Percentiles rank a stretch among this genome's conserved stretches.
Conservation (phyloP, 805 yeast species). For the Starmerella roubikii region DNA sequence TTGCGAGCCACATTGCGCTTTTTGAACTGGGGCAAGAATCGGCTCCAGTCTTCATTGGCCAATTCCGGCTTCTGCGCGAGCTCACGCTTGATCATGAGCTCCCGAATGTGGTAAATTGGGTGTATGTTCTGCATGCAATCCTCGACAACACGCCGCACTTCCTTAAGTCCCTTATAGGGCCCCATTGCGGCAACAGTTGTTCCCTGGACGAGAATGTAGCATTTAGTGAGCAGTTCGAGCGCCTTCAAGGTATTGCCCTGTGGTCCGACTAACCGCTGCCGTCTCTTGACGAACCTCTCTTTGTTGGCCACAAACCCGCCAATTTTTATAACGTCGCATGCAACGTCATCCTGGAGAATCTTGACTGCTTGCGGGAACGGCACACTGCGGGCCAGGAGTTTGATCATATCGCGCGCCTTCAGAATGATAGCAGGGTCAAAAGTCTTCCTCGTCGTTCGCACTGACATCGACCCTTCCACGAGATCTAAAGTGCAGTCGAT, state of each 20-base stretch:
- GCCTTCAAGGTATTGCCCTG: constrained; percentile 95
- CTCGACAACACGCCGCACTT: constrained; percentile 83
- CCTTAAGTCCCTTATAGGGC: constrained; percentile 82
- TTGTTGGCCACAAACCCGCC: constrained; percentile 80
- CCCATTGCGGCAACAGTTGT: constrained; percentile 97
- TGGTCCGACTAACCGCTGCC: constrained; percentile 94
- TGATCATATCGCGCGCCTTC: constrained; percentile 89
- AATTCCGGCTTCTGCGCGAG: constrained; percentile 88
- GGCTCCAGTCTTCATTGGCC: constrained; percentile 91
- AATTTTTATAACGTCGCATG: constrained; percentile 92
- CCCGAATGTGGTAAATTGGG: constrained; percentile 96
- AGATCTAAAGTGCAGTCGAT: constrained; percentile 75
- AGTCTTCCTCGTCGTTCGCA: constrained; percentile 87
- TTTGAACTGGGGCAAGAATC: constrained; percentile 92
- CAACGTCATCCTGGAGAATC: constrained; percentile 78
- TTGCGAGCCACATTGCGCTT: constrained; percentile 90
- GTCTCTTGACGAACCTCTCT: constrained; percentile 85
- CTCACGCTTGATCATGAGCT: constrained; percentile 93
- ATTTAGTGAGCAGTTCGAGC: constrained; percentile 82
- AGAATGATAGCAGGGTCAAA: constrained; percentile 87
- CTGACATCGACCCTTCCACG: constrained; percentile 96
- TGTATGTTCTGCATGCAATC: constrained; percentile 95
- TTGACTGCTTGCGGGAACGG: constrained; percentile 94
- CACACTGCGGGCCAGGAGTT: constrained; percentile 85
- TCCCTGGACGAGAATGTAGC: constrained; percentile 94